These are phyloP conservation scores for Thelephora aurantiotincta DNA, from an alignment of 768 basidiomycete species.

Conservation along the genomic window DNA sequence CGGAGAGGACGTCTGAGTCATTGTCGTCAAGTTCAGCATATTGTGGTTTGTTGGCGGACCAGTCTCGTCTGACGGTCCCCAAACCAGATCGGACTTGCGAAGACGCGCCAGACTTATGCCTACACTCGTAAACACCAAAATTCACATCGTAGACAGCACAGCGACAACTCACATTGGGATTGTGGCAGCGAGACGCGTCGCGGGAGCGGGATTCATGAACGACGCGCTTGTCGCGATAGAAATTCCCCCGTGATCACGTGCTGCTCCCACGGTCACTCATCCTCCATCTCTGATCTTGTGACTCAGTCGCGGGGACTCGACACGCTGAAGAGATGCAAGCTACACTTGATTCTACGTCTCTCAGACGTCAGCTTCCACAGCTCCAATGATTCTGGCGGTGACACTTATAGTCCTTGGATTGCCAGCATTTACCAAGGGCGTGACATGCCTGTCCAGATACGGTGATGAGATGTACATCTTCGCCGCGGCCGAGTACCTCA, in stretches of 20 bases:
- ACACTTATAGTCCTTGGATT: not conserved
- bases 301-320: too few relatives aligned
- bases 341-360: constrained; percentile 42
- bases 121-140: too few relatives aligned
- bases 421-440: constrained; percentile 61
- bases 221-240: too few relatives aligned
- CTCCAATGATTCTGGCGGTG: not conserved
- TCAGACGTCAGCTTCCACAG: constrained; percentile 26
- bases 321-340: constrained; percentile 39
- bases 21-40: constrained; percentile 10
- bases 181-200: too few relatives aligned
- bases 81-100: constrained; percentile 38
- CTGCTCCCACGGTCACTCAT: too few relatives aligned
- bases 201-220: too few relatives aligned
- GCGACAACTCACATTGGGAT: too few relatives aligned
- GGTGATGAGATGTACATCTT: constrained; percentile 69
- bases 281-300: too few relatives aligned
- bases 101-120: too few relatives aligned
- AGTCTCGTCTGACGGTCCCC: constrained; percentile 46
- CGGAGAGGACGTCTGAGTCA: constrained; percentile 7
- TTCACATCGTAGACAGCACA: too few relatives aligned
- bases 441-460: constrained; percentile 68
- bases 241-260: too few relatives aligned
- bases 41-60: constrained; percentile 29
- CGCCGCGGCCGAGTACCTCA: constrained; percentile 43